Conservation (phyloP, 768 basidiomycete species). For the Guyanaporus albipodus region DNA sequence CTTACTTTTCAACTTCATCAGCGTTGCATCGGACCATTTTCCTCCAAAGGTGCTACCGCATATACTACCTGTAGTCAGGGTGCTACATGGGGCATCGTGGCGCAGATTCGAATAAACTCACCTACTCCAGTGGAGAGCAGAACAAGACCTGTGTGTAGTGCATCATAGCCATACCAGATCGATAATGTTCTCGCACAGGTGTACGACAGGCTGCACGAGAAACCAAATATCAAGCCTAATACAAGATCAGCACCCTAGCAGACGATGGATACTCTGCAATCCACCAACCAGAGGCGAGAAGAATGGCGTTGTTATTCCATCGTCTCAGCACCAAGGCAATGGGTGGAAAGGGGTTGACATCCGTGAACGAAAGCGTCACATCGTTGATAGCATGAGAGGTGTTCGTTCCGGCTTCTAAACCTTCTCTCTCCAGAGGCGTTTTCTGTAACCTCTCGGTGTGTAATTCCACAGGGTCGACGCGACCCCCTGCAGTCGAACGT, state of each 20-base stretch:
- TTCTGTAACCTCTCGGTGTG: slow-evolving; percentile 7
- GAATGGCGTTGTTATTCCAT: slow-evolving; percentile 62
- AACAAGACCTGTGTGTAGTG: slow-evolving; percentile 72
- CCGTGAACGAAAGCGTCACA: slow-evolving; percentile 55
- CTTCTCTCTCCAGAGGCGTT: background rate
- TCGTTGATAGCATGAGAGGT: slow-evolving; percentile 17
- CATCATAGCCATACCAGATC: slow-evolving; percentile 57
- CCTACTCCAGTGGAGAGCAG: slow-evolving; percentile 73
- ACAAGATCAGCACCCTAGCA: background rate
- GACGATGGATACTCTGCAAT: background rate
- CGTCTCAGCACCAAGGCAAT: slow-evolving; percentile 54
- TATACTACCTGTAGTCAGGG: slow-evolving; percentile 38
- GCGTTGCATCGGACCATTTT: slow-evolving; percentile 48
- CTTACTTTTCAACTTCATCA: slow-evolving; percentile 37
- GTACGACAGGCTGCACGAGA: slow-evolving; percentile 66
- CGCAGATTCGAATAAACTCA: slow-evolving; percentile 23
- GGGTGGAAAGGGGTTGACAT: slow-evolving; percentile 70
- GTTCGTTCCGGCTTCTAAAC: slow-evolving; percentile 7
- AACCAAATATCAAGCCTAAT: slow-evolving; percentile 68
- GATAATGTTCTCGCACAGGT: slow-evolving; percentile 70
- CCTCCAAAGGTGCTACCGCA: slow-evolving; percentile 57
- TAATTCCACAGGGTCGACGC: background rate
- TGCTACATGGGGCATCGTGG: background rate
- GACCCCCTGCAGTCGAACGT: slow-evolving; percentile 2
- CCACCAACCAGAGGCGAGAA: slow-evolving; percentile 32